phyloP scores from a whole-genome alignment of 2,329 filamentous ascomycete genomes.

The Hymenoscyphus salicellus region DNA sequence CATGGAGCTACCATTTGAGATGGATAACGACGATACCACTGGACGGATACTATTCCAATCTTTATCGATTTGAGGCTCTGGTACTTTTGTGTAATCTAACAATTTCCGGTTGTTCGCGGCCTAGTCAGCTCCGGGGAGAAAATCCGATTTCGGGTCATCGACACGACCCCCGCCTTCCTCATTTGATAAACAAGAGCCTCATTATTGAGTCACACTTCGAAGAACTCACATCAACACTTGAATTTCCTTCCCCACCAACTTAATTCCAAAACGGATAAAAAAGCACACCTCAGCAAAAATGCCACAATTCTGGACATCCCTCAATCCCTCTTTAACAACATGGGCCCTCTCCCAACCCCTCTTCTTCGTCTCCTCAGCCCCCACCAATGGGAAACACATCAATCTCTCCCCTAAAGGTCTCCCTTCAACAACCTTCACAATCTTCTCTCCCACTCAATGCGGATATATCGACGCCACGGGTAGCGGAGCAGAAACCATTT shows the following conservation, averaged over 20 bases:
- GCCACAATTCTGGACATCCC: slow-evolving; percentile 56
- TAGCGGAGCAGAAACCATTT: slow-evolving; percentile 72
- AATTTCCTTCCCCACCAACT: too few relatives aligned
- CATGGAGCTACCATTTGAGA: not conserved
- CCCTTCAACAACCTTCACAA: slow-evolving; percentile 57
- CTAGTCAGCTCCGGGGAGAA: not conserved
- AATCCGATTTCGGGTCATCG: not conserved
- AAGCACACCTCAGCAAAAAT: slow-evolving; percentile 40
- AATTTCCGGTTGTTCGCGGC: not conserved
- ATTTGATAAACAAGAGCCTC: too few relatives aligned
- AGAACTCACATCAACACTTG: not conserved
- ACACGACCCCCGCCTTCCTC: too few relatives aligned
- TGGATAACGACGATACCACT: not conserved
- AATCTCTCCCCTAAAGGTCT: slow-evolving; percentile 78
- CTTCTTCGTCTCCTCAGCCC: slow-evolving; percentile 74
- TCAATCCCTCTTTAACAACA: slow-evolving; percentile 53
- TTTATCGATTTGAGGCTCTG: not conserved
- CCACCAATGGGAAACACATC: slow-evolving; percentile 64
- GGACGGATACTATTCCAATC: too few relatives aligned
- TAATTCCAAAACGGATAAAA: not conserved
- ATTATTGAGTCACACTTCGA: not conserved
- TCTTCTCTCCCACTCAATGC: slow-evolving; percentile 54
- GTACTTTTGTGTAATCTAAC: not conserved
- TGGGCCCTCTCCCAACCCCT: slow-evolving; percentile 68
- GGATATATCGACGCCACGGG: slow-evolving; percentile 74